A percentile compares a stretch with the other conserved stretches of the same genome.
Conservation (phyloP, 2,329 filamentous ascomycete genomes). For the Bipolaris victoriae region DNA sequence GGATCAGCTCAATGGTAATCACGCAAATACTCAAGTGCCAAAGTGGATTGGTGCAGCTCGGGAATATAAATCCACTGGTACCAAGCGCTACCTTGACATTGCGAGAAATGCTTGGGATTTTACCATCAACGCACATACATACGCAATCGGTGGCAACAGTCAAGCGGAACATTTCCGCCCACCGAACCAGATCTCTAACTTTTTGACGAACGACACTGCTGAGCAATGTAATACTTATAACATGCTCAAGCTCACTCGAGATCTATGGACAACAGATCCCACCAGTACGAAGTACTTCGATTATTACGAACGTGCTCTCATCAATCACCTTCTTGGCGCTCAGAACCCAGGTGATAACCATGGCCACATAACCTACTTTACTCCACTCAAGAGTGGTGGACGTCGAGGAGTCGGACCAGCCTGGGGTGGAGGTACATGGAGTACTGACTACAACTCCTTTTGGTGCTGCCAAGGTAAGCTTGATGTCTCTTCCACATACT, state of each 20-base stretch:
- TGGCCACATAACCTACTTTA: constrained; percentile 62
- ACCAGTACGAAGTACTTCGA: constrained; percentile 56
- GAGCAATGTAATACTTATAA: constrained; percentile 64
- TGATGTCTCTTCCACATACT: neutral
- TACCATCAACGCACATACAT: constrained; percentile 56
- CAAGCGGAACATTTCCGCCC: constrained; percentile 60
- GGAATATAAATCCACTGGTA: constrained; percentile 58
- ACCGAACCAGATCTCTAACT: constrained; percentile 55
- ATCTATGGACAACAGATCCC: constrained; percentile 57
- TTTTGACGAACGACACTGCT: constrained; percentile 55
- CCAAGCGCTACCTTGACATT: constrained; percentile 55
- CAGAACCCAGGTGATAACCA: constrained; percentile 55
- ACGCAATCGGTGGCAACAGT: constrained; percentile 62
- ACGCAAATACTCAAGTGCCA: constrained; percentile 62
- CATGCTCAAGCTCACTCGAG: constrained; percentile 62
- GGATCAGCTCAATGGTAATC: constrained; percentile 57
- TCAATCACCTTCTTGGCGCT: constrained; percentile 60
- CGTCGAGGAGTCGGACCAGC: constrained; percentile 58
- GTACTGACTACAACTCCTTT: constrained; percentile 60
- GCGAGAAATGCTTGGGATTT: constrained; percentile 59
- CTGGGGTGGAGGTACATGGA: constrained; percentile 61
- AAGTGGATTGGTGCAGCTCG: constrained; percentile 61
- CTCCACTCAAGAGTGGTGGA: constrained; percentile 57
- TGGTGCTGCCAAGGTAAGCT: constrained; percentile 55
- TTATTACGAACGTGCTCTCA: constrained; percentile 59